Conservation (phyloP, 2,329 filamentous ascomycete species). For the Polychaeton citri region DNA sequence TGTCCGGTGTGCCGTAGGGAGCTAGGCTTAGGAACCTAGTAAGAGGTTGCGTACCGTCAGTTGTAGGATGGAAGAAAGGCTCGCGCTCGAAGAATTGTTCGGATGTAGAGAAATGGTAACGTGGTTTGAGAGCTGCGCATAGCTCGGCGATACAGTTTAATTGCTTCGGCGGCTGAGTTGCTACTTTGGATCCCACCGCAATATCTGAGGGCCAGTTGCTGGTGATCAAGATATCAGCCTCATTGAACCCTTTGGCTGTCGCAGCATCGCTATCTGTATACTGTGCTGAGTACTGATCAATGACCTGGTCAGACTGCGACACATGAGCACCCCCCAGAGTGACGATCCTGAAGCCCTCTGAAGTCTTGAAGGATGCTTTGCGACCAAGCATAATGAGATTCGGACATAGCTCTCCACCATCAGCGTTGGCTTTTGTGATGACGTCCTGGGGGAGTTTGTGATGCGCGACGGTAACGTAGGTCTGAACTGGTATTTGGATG, state of each 20-base stretch:
- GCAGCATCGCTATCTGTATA: constrained; percentile 63
- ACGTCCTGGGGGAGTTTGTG: constrained; percentile 58
- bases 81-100: constrained; percentile 77
- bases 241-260: constrained; percentile 48
- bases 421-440: constrained; percentile 52
- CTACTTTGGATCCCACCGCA: constrained; percentile 52
- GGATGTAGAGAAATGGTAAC: constrained; percentile 74
- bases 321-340: constrained; percentile 56
- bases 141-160: constrained; percentile 41
- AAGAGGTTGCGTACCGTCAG: constrained; percentile 30
- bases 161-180: constrained; percentile 24
- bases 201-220: constrained; percentile 71
- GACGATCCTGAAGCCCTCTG: constrained; percentile 80
- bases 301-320: constrained; percentile 6
- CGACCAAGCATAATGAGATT: constrained; percentile 87
- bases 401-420: constrained; percentile 61
- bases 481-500: constrained; percentile 63
- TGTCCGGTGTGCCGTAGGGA: constrained; percentile 58
- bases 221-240: constrained; percentile 77
- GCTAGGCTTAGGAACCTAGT: constrained; percentile 90
- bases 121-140: constrained; percentile 66
- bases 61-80: constrained; percentile 59
- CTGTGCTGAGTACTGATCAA: constrained; percentile 59
- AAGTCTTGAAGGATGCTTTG: constrained; percentile 74
- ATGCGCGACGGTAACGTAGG: constrained; percentile 78